Evolutionary conservation across 352 stramenopile species (phyloP).

Genomic region (Pythium scleroteichum): DNA sequence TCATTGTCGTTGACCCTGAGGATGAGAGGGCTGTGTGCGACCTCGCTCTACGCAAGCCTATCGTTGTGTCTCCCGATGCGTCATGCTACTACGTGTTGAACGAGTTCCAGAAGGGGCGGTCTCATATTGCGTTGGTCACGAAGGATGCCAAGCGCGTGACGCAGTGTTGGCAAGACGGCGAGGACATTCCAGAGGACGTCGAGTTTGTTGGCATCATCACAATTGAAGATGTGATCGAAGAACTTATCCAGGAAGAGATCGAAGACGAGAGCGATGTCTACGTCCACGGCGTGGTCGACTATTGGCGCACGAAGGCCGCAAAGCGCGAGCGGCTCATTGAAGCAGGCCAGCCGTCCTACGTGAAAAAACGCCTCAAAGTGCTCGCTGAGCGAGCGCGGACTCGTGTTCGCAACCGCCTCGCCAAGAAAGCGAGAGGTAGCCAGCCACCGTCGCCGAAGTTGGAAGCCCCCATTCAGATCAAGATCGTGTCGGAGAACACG

Average conservation of each 20-base stretch:
- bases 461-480: conserved; percentile 41
- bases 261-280: conserved; percentile 87
- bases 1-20: conserved; percentile 89
- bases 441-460: conserved; percentile 19
- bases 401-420: conserved; percentile 45
- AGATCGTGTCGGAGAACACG: conserved; percentile 52
- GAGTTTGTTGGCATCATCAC: conserved; percentile 88
- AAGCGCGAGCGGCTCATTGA: conserved; percentile 40
- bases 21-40: conserved; percentile 66
- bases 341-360: conserved; percentile 16
- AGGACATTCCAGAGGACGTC: conserved; percentile 40
- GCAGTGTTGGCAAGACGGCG: conserved; percentile 50
- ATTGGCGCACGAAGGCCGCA: conserved; percentile 44
- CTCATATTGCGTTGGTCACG: conserved; percentile 84
- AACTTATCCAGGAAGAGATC: conserved; percentile 90
- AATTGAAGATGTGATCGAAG: conserved; percentile 92
- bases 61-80: conserved; percentile 79
- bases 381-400: conserved; percentile 52
- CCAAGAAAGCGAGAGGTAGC: conserved; percentile 32
- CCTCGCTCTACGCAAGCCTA: conserved; percentile 66
- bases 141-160: conserved; percentile 51
- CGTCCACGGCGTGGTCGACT: conserved; percentile 55
- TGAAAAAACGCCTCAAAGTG: conserved; percentile 43
- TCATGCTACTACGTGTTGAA: conserved; percentile 90
- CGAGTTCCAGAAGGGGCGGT: conserved; percentile 89